These are phyloP conservation scores for Cercophora scortea DNA, from an alignment of 495 filamentous ascomycete genomes.

Conservation along the genomic window DNA sequence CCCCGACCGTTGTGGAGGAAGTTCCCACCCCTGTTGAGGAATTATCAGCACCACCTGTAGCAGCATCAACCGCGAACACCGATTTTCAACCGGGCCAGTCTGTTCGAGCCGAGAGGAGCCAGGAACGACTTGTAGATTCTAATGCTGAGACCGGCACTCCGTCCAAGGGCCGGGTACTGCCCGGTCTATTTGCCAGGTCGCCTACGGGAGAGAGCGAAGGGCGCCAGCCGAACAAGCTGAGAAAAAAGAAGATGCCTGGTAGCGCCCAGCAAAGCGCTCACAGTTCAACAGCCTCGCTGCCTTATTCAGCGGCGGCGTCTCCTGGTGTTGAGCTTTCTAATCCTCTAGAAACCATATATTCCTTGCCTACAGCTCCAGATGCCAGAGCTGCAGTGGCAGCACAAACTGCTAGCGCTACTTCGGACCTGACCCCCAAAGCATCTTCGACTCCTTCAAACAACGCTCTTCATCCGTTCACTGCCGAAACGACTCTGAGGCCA, in stretches of 20 bases:
- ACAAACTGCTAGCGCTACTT: constrained; percentile 18
- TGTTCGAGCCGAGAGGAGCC: constrained; percentile 31
- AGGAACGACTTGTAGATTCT: constrained; percentile 38
- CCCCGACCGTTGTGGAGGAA: constrained; percentile 20
- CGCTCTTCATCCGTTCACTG: constrained; percentile 23
- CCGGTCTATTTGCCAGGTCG: constrained; percentile 61
- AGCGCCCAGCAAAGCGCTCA: constrained; percentile 76
- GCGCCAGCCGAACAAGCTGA: constrained; percentile 74
- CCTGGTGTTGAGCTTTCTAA: constrained; percentile 28
- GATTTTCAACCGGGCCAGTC: constrained; percentile 5
- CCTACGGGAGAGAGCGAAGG: constrained; percentile 53
- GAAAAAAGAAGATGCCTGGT: constrained; percentile 69
- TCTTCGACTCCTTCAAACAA: constrained; percentile 28
- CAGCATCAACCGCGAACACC: constrained; percentile 9
- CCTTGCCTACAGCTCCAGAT: constrained; percentile 17
- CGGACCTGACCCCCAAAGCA: constrained; percentile 26
- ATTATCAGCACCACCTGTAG: background rate
- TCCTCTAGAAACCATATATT: constrained; percentile 27
- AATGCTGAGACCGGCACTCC: constrained; percentile 51
- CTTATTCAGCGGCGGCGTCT: constrained; percentile 32
- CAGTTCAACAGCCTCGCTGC: constrained; percentile 72
- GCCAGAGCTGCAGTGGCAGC: constrained; percentile 9
- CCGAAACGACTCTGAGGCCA: constrained; percentile 50
- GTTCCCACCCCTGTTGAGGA: constrained; percentile 16
- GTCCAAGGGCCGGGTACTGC: constrained; percentile 58